Percentiles rank a stretch among this genome's conserved stretches.
Evolutionary conservation across 177 flowering plant species (phyloP).

Genomic region (Vitis hybrid): DNA sequence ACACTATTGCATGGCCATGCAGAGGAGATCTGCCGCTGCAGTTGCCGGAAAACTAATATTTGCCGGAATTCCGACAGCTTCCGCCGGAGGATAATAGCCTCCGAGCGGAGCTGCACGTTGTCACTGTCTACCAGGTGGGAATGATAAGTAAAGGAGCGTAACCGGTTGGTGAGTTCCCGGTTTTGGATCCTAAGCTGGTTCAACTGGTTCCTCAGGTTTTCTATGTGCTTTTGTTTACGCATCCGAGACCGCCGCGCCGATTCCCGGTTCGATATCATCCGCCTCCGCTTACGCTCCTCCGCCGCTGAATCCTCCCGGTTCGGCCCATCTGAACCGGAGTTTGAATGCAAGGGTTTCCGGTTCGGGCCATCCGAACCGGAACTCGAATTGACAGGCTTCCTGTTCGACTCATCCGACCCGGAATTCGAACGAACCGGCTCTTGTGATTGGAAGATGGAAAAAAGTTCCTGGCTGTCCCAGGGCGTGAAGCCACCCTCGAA

Average conservation of each 20-base stretch:
- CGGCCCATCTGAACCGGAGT: conserved; percentile 40
- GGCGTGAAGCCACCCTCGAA: conserved; percentile 45
- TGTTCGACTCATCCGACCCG: conserved; percentile 18
- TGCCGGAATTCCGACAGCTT: conserved; percentile 45
- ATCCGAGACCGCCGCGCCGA: conserved; percentile 86
- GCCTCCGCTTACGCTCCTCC: conserved; percentile 62
- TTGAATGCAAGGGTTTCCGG: conserved; percentile 13
- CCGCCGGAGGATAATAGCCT: conserved; percentile 41
- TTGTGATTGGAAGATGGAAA: conserved; percentile 13
- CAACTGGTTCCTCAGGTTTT: conserved; percentile 63
- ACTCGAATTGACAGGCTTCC: not conserved
- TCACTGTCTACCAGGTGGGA: conserved; percentile 34
- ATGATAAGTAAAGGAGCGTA: conserved; percentile 34
- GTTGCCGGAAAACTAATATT: conserved; percentile 41
- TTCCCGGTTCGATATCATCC: conserved; percentile 89
- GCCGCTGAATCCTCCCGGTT: conserved; percentile 6
- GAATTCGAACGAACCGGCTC: conserved; percentile 17
- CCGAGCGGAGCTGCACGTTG: conserved; percentile 54
- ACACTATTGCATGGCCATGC: conserved; percentile 35
- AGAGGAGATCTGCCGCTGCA: conserved; percentile 30
- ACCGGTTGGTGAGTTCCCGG: conserved; percentile 51
- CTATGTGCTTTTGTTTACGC: conserved; percentile 77
- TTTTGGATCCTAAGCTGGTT: conserved; percentile 57
- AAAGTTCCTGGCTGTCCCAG: conserved; percentile 38
- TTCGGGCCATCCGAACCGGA: conserved; percentile 10